phyloP scores from a whole-genome alignment of 2,329 filamentous ascomycete genomes.

The Mycosphaerella sp. region DNA sequence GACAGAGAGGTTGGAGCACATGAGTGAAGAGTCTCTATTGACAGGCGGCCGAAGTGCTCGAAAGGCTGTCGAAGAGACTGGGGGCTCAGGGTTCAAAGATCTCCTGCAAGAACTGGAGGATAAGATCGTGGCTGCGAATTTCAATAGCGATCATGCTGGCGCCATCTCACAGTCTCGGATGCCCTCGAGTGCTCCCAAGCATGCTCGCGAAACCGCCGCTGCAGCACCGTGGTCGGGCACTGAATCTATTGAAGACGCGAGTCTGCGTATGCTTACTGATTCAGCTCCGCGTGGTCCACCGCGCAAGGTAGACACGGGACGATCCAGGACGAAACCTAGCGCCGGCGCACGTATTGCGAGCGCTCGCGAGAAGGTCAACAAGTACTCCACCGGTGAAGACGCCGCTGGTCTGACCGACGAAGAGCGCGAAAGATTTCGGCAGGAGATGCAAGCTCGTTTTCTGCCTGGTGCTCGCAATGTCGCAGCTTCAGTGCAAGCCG shows the following conservation, averaged over 20 bases:
- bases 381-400: slow-evolving; percentile 47
- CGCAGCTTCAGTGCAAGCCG: slow-evolving; percentile 69
- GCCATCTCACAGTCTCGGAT: slow-evolving; percentile 10
- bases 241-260: slow-evolving; percentile 67
- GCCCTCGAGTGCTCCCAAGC: slow-evolving; percentile 56
- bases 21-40: slow-evolving; percentile 55
- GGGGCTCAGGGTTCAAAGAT: slow-evolving; percentile 51
- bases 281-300: slow-evolving; percentile 40
- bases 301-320: slow-evolving; percentile 42
- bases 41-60: slow-evolving; percentile 50
- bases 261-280: slow-evolving; percentile 70
- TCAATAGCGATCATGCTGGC: slow-evolving; percentile 47
- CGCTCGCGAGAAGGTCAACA: slow-evolving; percentile 53
- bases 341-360: slow-evolving; percentile 49
- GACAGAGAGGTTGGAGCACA: slow-evolving; percentile 51
- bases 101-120: slow-evolving; percentile 54
- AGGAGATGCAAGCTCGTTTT: slow-evolving; percentile 76
- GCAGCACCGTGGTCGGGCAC: slow-evolving; percentile 70
- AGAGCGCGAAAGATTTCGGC: slow-evolving; percentile 65
- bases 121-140: slow-evolving; percentile 51
- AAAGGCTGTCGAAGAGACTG: slow-evolving; percentile 50
- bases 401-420: slow-evolving; percentile 57
- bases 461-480: slow-evolving; percentile 63
- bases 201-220: slow-evolving; percentile 63
- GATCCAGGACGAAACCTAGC: slow-evolving; percentile 36